Conservation (phyloP, 371 early-diverging fungal species). For the Mucor mucedo region DNA sequence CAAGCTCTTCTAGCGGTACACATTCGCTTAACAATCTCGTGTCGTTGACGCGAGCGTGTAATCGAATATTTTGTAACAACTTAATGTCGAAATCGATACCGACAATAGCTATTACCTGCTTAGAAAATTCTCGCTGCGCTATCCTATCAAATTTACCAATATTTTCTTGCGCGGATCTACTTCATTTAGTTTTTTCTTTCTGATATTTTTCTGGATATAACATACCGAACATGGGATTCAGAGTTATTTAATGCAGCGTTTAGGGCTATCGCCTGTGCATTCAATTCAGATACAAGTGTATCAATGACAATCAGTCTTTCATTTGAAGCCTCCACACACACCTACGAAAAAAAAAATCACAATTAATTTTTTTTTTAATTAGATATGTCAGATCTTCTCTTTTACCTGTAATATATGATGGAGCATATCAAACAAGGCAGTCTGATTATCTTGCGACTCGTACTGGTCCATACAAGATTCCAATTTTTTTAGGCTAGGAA, state of each 20-base stretch:
- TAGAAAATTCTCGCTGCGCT: constrained; percentile 31
- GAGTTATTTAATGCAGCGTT: constrained; percentile 25
- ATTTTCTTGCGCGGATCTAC: constrained; percentile 25
- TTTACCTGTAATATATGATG: constrained; percentile 2
- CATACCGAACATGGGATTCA: constrained; percentile 25
- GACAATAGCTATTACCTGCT: constrained; percentile 14
- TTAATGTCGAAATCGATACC: constrained; percentile 17
- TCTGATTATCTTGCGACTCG: neutral
- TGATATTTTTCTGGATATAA: too few species aligned
- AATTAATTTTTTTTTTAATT: neutral
- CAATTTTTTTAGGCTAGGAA: constrained; percentile 14
- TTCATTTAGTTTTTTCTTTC: too few species aligned
- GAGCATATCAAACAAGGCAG: neutral
- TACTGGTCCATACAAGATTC: constrained; percentile 5
- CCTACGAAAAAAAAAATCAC: neutral
- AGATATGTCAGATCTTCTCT: too few species aligned
- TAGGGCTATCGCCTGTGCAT: constrained; percentile 22
- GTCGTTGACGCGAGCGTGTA: constrained; percentile 15
- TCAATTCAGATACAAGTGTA: constrained; percentile 18
- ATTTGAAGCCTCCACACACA: neutral
- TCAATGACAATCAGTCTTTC: constrained; percentile 2
- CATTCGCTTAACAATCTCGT: constrained; percentile 7
- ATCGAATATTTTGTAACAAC: constrained; percentile 8
- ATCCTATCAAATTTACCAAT: constrained; percentile 33
- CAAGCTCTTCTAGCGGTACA: constrained; percentile 9